These are phyloP conservation scores for Pterula multifida DNA, from an alignment of 1,284 basidiomycete species.

Conservation along the genomic window DNA sequence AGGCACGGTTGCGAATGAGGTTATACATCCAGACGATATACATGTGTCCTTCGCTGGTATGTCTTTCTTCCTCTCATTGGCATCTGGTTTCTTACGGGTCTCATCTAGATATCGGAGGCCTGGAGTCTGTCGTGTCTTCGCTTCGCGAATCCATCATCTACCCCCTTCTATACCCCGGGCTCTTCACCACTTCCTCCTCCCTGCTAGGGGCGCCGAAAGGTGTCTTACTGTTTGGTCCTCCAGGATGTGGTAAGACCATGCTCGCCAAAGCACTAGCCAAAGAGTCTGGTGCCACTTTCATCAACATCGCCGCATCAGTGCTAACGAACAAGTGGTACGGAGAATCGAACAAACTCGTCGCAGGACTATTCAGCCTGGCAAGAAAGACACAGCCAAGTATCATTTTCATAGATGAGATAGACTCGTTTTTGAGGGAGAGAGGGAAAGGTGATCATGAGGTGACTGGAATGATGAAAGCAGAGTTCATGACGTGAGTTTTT, in stretches of 20 bases:
- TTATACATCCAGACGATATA: constrained; percentile 82
- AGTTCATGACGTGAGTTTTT: constrained; percentile 88
- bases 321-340: constrained; percentile 95
- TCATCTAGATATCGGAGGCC: constrained; percentile 96
- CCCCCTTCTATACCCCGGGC: constrained; percentile 84
- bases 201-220: constrained; percentile 69
- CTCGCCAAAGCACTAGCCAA: constrained; percentile 92
- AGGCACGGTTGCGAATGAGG: constrained; percentile 75
- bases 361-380: constrained; percentile 85
- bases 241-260: constrained; percentile 93
- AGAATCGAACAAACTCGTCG: constrained; percentile 96
- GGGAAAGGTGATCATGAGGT: constrained; percentile 90
- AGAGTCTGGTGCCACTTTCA: constrained; percentile 94
- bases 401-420: constrained; percentile 95
- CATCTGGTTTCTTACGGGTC: constrained; percentile 2
- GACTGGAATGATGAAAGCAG: constrained; percentile 99
- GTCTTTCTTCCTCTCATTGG: constrained; percentile 11
- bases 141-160: constrained; percentile 95
- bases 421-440: constrained; percentile 87
- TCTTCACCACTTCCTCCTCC: constrained; percentile 70
- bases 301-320: constrained; percentile 76
- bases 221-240: constrained; percentile 82
- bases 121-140: constrained; percentile 85
- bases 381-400: constrained; percentile 77
- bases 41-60: constrained; percentile 59